Base-by-base conservation (phyloP, 192 early-diverging fungal species). In the Mortierella claussenii region DNA sequence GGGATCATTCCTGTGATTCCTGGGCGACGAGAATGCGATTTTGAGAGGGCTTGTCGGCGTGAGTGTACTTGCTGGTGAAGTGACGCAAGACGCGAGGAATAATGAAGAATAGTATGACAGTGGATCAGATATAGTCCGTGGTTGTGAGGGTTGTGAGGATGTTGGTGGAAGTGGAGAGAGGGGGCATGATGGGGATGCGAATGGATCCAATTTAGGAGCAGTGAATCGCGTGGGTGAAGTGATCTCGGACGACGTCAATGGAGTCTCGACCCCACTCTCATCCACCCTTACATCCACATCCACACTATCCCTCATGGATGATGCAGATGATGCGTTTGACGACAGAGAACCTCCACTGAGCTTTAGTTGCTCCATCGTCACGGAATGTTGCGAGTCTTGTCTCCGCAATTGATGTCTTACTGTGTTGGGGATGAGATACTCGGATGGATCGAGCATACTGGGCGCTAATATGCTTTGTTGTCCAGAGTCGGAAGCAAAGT, bases 41-140 rank as follows among this genome's bases (percentile, higher is more conserved):
- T 24, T 59, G 27, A 60, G 23, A 7, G 57, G 67, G 36, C 56
- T 69, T 5, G 67, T 60, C 26, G 53, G 44, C 1, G 63, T n/a
- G 12, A 21, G 23, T 3, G 44, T 60, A 21, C 57, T 60, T 6
- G 40, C 5, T 18, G 55, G 42, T 2, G 55, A 58, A 45, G 37
- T 26, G 21, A 26, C 2, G 18, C 42, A 4, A 7, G 49, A 28
- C 10, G 28, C n/a, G 21, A 28, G 7, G 23, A 23, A 2, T 51
- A 51, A 23, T 9, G 49, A 23, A 28, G 49, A 51, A n/a, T n/a
- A n/a, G n/a, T n/a, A n/a, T n/a, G n/a, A n/a, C n/a, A n/a, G n/a
- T n/a, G n/a, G n/a, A n/a, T n/a, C n/a, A n/a, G n/a, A n/a, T n/a
- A n/a, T n/a, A n/a, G n/a, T n/a, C n/a, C n/a, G n/a, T n/a, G n/a